These are phyloP conservation scores for Rossbeevera mucosa DNA, from an alignment of 768 basidiomycete species.

Conservation along the genomic window DNA sequence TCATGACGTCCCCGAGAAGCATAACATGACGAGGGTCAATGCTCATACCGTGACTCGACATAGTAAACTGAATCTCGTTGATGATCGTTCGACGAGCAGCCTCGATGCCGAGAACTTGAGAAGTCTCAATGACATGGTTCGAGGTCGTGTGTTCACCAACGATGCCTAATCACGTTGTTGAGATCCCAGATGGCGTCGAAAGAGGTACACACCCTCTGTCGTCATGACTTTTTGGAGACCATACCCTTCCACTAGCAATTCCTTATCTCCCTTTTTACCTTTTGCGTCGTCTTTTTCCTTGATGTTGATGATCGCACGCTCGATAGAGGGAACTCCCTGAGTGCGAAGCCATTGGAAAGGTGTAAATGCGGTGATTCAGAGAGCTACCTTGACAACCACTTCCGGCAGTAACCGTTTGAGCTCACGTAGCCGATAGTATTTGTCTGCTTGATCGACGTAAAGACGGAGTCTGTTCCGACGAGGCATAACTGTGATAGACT, in stretches of 20 bases:
- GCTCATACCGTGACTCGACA: constrained; percentile 96
- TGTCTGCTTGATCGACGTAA: constrained; percentile 73
- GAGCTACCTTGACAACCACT: constrained; percentile 82
- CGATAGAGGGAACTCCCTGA: constrained; percentile 81
- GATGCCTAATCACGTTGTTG: constrained; percentile 57
- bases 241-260: constrained; percentile 94
- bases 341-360: background rate
- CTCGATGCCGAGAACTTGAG: constrained; percentile 95
- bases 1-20: constrained; percentile 98
- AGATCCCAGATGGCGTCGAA: background rate
- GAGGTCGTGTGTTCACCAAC: constrained; percentile 89
- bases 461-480: constrained; percentile 72
- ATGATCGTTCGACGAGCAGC: constrained; percentile 92
- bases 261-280: constrained; percentile 84
- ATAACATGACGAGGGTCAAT: constrained; percentile 99
- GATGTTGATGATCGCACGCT: constrained; percentile 94
- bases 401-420: constrained; percentile 79
- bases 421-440: constrained; percentile 79
- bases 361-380: background rate
- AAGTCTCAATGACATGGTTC: constrained; percentile 96
- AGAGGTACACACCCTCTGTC: constrained; percentile 67
- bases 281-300: constrained; percentile 79
- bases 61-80: constrained; percentile 95
- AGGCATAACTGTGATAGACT: constrained; percentile 77
- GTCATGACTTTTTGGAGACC: constrained; percentile 96